These are phyloP conservation scores for Orbilia ellipsospora DNA, from an alignment of 2,329 filamentous ascomycete species.

Conservation along the genomic window DNA sequence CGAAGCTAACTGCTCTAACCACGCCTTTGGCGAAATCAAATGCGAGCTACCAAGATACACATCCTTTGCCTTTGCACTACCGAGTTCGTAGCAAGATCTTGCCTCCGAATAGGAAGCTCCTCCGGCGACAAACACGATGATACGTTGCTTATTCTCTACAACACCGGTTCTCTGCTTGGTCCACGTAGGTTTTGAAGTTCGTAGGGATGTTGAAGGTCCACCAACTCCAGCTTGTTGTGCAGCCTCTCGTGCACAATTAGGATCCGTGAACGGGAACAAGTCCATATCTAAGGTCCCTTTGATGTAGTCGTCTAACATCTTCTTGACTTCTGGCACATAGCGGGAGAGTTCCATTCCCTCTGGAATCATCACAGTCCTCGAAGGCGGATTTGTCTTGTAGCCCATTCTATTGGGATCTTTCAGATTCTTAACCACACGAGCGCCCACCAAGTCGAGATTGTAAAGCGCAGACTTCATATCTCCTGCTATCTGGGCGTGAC, in stretches of 20 bases:
- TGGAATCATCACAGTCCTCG: slow-evolving; percentile 67
- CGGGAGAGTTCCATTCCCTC: slow-evolving; percentile 89
- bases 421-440: slow-evolving; percentile 75
- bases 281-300: slow-evolving; percentile 74
- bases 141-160: slow-evolving; percentile 84
- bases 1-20: slow-evolving; percentile 83
- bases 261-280: slow-evolving; percentile 78
- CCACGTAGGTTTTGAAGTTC: slow-evolving; percentile 94
- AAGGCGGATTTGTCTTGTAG: slow-evolving; percentile 51
- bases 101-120: slow-evolving; percentile 94
- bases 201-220: slow-evolving; percentile 77
- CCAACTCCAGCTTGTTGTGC: slow-evolving; percentile 67
- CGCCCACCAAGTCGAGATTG: slow-evolving; percentile 85
- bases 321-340: slow-evolving; percentile 82
- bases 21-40: slow-evolving; percentile 88
- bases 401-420: slow-evolving; percentile 74
- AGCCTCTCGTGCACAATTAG: slow-evolving; percentile 72
- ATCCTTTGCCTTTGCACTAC: slow-evolving; percentile 77
- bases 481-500: slow-evolving; percentile 81
- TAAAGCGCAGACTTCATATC: slow-evolving; percentile 77
- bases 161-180: slow-evolving; percentile 80
- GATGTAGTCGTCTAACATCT: slow-evolving; percentile 80
- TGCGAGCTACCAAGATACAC: slow-evolving; percentile 90
- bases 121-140: slow-evolving; percentile 94
- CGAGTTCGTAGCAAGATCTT: slow-evolving; percentile 87